phyloP scores from a whole-genome alignment of 495 filamentous ascomycete genomes.

The Penicillium canescens region DNA sequence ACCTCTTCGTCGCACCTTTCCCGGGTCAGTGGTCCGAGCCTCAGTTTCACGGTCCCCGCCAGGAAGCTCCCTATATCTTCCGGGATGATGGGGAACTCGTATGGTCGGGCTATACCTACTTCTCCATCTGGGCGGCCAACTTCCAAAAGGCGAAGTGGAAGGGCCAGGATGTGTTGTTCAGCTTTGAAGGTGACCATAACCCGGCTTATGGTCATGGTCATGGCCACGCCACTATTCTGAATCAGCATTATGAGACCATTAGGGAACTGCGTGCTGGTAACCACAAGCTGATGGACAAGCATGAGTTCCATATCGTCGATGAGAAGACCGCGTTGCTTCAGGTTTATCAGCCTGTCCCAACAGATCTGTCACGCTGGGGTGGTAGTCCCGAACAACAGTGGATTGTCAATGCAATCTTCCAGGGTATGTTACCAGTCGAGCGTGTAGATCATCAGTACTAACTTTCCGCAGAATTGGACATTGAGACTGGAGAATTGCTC shows the following conservation, averaged over 20 bases:
- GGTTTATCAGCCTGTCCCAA: constrained; percentile 39
- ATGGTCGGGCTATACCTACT: constrained; percentile 57
- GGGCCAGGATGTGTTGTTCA: constrained; percentile 52
- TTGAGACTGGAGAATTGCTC: constrained; percentile 37
- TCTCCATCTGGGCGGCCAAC: constrained; percentile 54
- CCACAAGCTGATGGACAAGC: constrained; percentile 53
- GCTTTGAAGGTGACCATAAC: constrained; percentile 56
- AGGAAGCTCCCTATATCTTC: constrained; percentile 57
- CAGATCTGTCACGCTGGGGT: constrained; percentile 36
- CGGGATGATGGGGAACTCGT: constrained; percentile 53
- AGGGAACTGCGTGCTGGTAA: constrained; percentile 53
- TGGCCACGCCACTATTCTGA: constrained; percentile 50
- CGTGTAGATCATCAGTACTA: background rate
- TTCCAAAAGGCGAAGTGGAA: constrained; percentile 48
- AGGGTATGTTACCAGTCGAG: constrained; percentile 24
- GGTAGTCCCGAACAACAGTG: constrained; percentile 38
- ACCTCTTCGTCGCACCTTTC: constrained; percentile 57
- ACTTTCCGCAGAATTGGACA: constrained; percentile 32
- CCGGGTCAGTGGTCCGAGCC: constrained; percentile 37
- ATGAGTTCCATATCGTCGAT: constrained; percentile 54
- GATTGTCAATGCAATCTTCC: constrained; percentile 46
- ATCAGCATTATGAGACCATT: constrained; percentile 55
- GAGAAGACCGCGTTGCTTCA: constrained; percentile 40
- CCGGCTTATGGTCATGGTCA: constrained; percentile 54
- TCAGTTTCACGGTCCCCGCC: constrained; percentile 50